Evolutionary conservation across 1,139 yeast species (phyloP), one percentile per base, ranked within the genome.

Genomic region (Citeromyces hawaiiensis): DNA sequence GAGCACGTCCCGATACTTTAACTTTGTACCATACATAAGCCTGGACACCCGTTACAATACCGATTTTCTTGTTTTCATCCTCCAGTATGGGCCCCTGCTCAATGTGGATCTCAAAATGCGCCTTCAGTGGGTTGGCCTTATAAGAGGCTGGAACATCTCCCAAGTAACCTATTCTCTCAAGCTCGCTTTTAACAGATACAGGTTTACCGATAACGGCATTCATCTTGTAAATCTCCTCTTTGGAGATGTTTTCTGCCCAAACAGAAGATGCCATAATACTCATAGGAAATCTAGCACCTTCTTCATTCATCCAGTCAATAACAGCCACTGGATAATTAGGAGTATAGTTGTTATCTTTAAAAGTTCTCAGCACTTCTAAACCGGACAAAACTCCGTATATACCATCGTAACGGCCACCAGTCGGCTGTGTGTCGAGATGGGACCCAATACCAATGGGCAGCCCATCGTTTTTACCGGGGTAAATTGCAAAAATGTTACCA

Each of bases 341-440:
- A 14, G 61, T 62, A 48, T 59, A 66, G 34, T 65, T 58, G 53
- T 76, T 72, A 11, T 75, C 83, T 44, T 75, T 72, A 49, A 79
- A 56, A 3, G 86, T 76, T 44, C 85, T 60, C 45, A 80, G 54
- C 4, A 79, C 75, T 53, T 80, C 86, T 35, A 80, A 58, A 0
- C 85, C 87, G 10, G 79, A 59, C 39, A 78, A 61, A 5, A 80
- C 87, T 17, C 87, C 88, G 32, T 68, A 65, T 36, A 77, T 72
- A 27, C 87, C 88, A 50, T 80, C 87, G 50, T 78, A 80, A 44
- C 83, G 61, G 5, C 87, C 87, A 27, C 87, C 87, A 5, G 77
- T 76, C n/a, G 87, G 87, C 56, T 80, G 87, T 1, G 87, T 80
- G 50, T 80, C 87, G 42, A 80, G 57, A 55, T 80, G 87, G 0